Evolutionary conservation across 768 basidiomycete species (phyloP), one percentile per base, ranked within the genome.

Genomic region (Suillus lakei): DNA sequence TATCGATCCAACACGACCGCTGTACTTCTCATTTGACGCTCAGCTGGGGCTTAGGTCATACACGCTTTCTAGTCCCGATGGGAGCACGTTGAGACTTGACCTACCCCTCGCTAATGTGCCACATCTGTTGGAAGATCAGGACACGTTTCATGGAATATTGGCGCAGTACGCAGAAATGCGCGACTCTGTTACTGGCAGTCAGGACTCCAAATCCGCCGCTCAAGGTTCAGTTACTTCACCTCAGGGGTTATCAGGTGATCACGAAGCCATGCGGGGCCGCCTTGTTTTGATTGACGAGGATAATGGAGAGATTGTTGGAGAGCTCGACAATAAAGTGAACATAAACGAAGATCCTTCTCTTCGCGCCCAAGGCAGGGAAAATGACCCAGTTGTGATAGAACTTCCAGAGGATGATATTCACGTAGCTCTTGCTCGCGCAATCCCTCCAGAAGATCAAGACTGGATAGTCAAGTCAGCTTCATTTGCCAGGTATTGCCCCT

Each of bases 241-340:
- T 67, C 76, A 32, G 73, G 79, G 53, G 81, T 83, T 67, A 76
- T 83, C 39, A 76, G 9, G 81, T 32, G 55, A 23, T 44, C 59
- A 65, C 62, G 63, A 62, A 60, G 79, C 78, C 46, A 50, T 76
- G 46, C 68, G 81, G 46, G 90, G 91, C 6, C 85, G 84, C 59
- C 82, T 93, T 36, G 86, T 93, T 44, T 83, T 92, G 66, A 83
- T 93, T 62, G 87, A 94, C 72, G 86, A 93, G 73, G 83, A 86
- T 48, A 88, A 83, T 53, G 91, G 91, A 2, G 87, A 91, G 67
- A 82, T 93, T 13, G 81, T 93, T 16, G 91, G 90, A 0, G 86
- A 89, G 71, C 80, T 93, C 10, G 89, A 90, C 64, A 81, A 86
- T 55, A 73, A 79, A 61, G 79, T 91, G 65, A 74, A 77, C 44